phyloP scores from a whole-genome alignment of 2,329 filamentous ascomycete genomes.

The Cladobotryum mycophilum region DNA sequence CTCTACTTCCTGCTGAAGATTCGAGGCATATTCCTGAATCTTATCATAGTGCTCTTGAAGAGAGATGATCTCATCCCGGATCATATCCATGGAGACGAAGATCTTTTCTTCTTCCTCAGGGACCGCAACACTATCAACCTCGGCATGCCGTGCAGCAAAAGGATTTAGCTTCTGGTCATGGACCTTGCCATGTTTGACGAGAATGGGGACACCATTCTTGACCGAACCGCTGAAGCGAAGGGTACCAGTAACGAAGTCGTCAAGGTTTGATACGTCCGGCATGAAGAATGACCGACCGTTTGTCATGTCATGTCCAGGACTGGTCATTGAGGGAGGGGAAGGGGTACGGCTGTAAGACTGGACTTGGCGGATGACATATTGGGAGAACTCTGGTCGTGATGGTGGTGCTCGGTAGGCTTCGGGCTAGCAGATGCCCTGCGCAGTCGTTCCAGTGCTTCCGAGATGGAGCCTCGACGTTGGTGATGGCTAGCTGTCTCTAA shows the following conservation, averaged over 20 bases:
- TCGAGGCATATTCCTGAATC: constrained; percentile 48
- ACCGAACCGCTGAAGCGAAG: constrained; percentile 45
- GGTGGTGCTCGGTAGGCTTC: constrained; percentile 16
- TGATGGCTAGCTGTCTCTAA: constrained; percentile 21
- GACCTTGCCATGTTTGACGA: constrained; percentile 48
- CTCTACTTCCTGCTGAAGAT: constrained; percentile 46
- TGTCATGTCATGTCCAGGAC: constrained; percentile 31
- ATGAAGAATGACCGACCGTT: constrained; percentile 48
- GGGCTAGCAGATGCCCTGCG: constrained; percentile 31
- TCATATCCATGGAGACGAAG: constrained; percentile 57
- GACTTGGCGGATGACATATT: constrained; percentile 34
- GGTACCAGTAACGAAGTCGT: constrained; percentile 51
- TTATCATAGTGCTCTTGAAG: constrained; percentile 52
- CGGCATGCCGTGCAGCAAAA: constrained; percentile 33
- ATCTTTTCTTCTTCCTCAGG: constrained; percentile 51
- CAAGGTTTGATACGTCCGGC: constrained; percentile 48
- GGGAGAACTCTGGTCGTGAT: constrained; percentile 25
- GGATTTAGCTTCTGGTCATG: constrained; percentile 36
- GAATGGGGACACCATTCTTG: constrained; percentile 49
- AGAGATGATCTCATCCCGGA: constrained; percentile 50
- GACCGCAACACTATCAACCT: constrained; percentile 45
- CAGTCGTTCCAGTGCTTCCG: constrained; percentile 29
- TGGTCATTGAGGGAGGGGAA: constrained; percentile 29
- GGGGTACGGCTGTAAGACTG: constrained; percentile 36
- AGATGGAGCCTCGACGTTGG: constrained; percentile 25